Conservation (phyloP, 768 basidiomycete genomes). For the Asterophora parasitica region DNA sequence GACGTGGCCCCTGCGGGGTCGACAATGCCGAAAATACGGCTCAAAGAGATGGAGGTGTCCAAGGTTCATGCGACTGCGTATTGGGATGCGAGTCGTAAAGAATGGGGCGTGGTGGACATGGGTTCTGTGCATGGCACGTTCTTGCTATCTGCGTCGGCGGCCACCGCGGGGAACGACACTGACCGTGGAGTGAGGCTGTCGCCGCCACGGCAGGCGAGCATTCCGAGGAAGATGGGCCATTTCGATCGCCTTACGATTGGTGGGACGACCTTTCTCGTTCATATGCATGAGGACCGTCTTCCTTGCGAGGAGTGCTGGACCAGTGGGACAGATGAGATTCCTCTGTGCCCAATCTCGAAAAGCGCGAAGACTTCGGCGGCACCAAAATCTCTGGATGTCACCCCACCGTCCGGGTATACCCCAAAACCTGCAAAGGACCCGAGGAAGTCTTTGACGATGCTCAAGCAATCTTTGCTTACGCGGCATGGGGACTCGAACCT, state of each 20-base stretch:
- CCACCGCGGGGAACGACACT: slow-evolving; percentile 10
- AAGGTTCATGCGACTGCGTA: slow-evolving; percentile 75
- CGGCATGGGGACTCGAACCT: slow-evolving; percentile 32
- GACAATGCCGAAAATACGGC: slow-evolving; percentile 56
- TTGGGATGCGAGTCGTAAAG: slow-evolving; percentile 54
- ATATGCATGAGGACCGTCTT: slow-evolving; percentile 58
- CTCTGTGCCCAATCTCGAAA: slow-evolving; percentile 42
- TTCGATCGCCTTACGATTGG: slow-evolving; percentile 65
- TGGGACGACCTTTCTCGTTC: slow-evolving; percentile 63
- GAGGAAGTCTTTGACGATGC: slow-evolving; percentile 59
- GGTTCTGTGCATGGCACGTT: slow-evolving; percentile 85
- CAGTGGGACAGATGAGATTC: slow-evolving; percentile 49
- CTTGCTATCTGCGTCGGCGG: slow-evolving; percentile 31
- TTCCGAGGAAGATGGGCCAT: slow-evolving; percentile 60
- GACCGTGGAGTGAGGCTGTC: slow-evolving; percentile 50
- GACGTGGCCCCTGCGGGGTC: slow-evolving; percentile 52
- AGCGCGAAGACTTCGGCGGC: slow-evolving; percentile 17
- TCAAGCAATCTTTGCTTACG: slow-evolving; percentile 61
- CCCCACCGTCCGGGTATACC: slow-evolving; percentile 13
- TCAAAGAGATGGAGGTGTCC: slow-evolving; percentile 83
- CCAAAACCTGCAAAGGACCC: slow-evolving; percentile 38
- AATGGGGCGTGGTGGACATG: slow-evolving; percentile 81
- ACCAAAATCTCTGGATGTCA: slow-evolving; percentile 28
- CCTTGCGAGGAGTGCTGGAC: slow-evolving; percentile 62
- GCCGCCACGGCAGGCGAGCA: slow-evolving; percentile 59